Base-by-base conservation (phyloP, 73 alveolate species). In the Uronychia binucleata region DNA sequence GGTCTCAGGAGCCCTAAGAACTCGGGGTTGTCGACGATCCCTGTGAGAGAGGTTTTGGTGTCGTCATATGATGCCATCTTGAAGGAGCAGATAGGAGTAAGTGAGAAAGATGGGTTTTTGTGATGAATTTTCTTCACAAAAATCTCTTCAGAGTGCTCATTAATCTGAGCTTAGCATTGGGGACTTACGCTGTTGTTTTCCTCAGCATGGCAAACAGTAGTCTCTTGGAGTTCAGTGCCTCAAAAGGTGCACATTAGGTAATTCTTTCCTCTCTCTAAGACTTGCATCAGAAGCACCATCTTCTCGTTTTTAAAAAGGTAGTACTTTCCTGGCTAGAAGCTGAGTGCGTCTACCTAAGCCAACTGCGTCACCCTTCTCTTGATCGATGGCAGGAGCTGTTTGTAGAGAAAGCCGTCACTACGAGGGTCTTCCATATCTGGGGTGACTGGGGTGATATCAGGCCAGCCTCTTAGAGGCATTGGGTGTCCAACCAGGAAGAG, bases 171-270 rank as follows among this genome's bases (percentile, higher is more conserved):
- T 5, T 46, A 46, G 5, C n/a, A 46, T 11, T 11, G 5, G 67
- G 67, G n/a, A 11, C 67, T 46, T 46, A 46, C 67, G 19, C 67
- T 46, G 67, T 25, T 67, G 74, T 86, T 86, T 79, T 86, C 92
- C 46, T 86, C 92, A 31, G 92, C 88, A 79, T 86, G 92, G 57
- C 92, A 86, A 31, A 86, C 88, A 26, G 92, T 86, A 0, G 92
- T 86, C 59, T 86, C 92, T 59, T 86, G 35, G n/a, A 86, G 35
- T 34, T 86, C 92, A 31, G 92, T 86, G 1, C 93, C 93, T 74
- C 77, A 80, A 33, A 86, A 0, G 19, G 84, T 67, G 67, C 26
- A 59, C 14, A 80, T 80, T 31, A 80, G 11, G 31, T 74, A 80
- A 33, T 79, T 80, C 31, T 60, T 79, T 29, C 86, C 86, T 35